phyloP scores from a whole-genome alignment of 306 rosid species.

The cucumber (Cucumis sativus) region DNA sequence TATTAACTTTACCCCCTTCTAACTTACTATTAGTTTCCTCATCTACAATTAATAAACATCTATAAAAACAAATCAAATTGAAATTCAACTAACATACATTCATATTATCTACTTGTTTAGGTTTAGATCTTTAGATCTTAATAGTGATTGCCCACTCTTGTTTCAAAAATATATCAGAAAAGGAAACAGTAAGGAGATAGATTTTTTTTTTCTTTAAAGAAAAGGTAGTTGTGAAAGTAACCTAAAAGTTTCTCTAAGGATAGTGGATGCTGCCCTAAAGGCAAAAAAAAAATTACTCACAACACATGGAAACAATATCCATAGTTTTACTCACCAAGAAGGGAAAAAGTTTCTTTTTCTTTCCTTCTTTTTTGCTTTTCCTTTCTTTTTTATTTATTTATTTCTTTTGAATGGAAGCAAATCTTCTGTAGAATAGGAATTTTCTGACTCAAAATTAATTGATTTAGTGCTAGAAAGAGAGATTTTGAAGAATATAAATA shows the following conservation, averaged over 20 bases:
- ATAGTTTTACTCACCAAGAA: neutral
- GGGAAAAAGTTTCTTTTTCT: too few species aligned
- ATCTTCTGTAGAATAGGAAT: neutral
- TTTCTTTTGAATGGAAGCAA: too few species aligned
- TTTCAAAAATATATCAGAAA: too few species aligned
- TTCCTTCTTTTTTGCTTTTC: too few species aligned
- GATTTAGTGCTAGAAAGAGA: neutral
- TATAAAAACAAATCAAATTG: too few species aligned
- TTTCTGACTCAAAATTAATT: neutral
- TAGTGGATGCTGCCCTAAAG: neutral
- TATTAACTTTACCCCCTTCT: neutral
- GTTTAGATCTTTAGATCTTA: too few species aligned
- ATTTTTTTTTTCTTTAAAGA: neutral
- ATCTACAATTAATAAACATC: too few species aligned
- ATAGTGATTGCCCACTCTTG: too few species aligned
- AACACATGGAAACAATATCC: neutral
- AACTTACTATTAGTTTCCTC: neutral
- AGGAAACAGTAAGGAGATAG: neutral
- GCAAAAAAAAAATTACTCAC: neutral
- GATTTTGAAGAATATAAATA: neutral
- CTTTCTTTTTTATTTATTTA: too few species aligned
- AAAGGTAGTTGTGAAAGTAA: neutral
- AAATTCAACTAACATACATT: too few species aligned
- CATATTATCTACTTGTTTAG: too few species aligned
- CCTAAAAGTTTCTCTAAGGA: neutral